Conservation (phyloP, 495 filamentous ascomycete species). For the Bryoglossum gracile region DNA sequence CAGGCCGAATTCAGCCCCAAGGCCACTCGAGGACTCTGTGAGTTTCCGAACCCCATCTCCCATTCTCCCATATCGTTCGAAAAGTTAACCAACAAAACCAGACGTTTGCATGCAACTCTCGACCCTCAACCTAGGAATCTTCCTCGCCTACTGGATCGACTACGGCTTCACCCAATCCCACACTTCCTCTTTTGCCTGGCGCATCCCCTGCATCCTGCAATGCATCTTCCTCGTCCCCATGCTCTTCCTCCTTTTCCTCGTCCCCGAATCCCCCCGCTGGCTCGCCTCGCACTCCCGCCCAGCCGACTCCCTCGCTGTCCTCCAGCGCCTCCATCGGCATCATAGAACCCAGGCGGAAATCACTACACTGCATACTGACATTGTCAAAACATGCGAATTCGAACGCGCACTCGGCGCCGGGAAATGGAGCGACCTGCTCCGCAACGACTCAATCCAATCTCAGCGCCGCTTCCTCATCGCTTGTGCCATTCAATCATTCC, state of each 20-base stretch:
- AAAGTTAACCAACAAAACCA: slow-evolving; percentile 22
- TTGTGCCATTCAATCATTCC: slow-evolving; percentile 29
- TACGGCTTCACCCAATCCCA: slow-evolving; percentile 47
- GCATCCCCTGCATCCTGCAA: slow-evolving; percentile 68
- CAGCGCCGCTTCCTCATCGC: slow-evolving; percentile 25
- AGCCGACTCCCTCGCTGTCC: slow-evolving; percentile 32
- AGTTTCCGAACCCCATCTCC: too few relatives aligned
- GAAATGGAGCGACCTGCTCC: slow-evolving; percentile 26
- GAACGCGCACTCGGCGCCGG: slow-evolving; percentile 25
- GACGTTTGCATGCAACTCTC: slow-evolving; percentile 68
- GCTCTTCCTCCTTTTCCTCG: slow-evolving; percentile 49
- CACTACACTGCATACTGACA: slow-evolving; percentile 18
- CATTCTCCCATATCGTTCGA: background rate
- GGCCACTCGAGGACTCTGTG: slow-evolving; percentile 24
- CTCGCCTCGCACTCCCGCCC: slow-evolving; percentile 34
- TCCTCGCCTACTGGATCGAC: slow-evolving; percentile 44
- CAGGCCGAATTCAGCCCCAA: slow-evolving; percentile 36
- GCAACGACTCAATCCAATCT: slow-evolving; percentile 26
- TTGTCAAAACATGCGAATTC: slow-evolving; percentile 18
- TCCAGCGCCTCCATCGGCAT: slow-evolving; percentile 26
- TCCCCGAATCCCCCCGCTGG: slow-evolving; percentile 49
- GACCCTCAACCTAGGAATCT: slow-evolving; percentile 53
- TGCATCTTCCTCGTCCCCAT: slow-evolving; percentile 60
- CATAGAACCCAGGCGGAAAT: slow-evolving; percentile 19
- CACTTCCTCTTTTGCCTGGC: slow-evolving; percentile 55